phyloP scores from a whole-genome alignment of 768 basidiomycete genomes.

The Tulasnella sp. region DNA sequence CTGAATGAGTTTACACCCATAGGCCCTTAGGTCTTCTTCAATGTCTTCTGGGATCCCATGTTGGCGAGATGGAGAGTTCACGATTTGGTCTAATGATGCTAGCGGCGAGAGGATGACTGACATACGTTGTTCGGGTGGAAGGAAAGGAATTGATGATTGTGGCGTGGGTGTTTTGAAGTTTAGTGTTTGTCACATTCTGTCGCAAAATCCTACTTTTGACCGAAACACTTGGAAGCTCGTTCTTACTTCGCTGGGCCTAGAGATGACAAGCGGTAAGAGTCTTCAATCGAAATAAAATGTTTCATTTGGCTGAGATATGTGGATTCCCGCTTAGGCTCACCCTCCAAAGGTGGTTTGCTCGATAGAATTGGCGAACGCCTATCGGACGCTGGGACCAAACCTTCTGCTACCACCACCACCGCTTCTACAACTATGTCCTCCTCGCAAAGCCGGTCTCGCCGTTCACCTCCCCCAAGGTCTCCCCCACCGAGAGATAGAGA shows the following conservation, averaged over 20 bases:
- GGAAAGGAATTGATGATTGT: background rate
- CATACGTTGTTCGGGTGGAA: constrained; percentile 23
- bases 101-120: constrained; percentile 58
- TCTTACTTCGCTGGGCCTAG: background rate
- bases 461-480: constrained; percentile 3
- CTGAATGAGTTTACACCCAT: constrained; percentile 90
- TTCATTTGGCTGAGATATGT: background rate
- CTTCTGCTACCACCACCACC: background rate
- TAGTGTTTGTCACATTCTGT: background rate
- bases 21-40: constrained; percentile 81
- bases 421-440: no score
- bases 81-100: constrained; percentile 68
- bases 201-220: background rate
- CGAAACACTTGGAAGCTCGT: background rate
- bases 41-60: constrained; percentile 74
- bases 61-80: constrained; percentile 63
- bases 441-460: background rate
- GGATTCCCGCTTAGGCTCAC: background rate
- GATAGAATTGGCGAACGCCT: background rate
- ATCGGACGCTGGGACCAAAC: background rate
- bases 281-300: background rate
- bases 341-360: background rate
- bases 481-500: constrained; percentile 4
- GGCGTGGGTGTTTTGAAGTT: background rate
- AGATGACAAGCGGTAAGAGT: background rate